These are phyloP conservation scores for Cantharellus cinnabarinus DNA, from an alignment of 768 basidiomycete genomes.

Conservation along the genomic window DNA sequence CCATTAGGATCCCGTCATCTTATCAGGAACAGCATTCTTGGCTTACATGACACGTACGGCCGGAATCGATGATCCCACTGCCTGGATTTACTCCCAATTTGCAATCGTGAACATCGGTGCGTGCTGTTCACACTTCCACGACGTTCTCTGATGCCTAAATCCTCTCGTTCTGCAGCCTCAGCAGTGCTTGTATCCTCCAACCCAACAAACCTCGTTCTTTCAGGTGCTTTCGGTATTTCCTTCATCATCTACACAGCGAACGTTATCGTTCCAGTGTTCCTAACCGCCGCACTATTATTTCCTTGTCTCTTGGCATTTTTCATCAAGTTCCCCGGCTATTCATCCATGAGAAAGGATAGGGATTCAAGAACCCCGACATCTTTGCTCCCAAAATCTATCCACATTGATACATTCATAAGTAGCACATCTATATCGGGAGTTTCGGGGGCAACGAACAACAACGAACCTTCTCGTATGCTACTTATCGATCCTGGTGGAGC, in stretches of 20 bases:
- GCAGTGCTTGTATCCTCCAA: slow-evolving; percentile 62
- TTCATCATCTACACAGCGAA: slow-evolving; percentile 65
- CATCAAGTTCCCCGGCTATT: slow-evolving; percentile 1
- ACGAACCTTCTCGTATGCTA: slow-evolving; percentile 6
- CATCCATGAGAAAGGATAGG: neutral
- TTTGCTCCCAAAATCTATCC: slow-evolving; percentile 5
- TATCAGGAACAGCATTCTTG: slow-evolving; percentile 78
- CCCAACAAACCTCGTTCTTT: slow-evolving; percentile 85
- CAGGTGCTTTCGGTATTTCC: slow-evolving; percentile 64
- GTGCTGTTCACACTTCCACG: neutral
- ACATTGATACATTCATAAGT: neutral
- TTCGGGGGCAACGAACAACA: neutral
- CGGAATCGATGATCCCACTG: slow-evolving; percentile 19
- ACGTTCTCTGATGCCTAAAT: neutral
- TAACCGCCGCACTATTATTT: slow-evolving; percentile 30
- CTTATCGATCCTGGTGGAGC: slow-evolving; percentile 23
- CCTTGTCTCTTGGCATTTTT: neutral
- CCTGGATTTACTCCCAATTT: slow-evolving; percentile 27
- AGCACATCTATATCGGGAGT: neutral
- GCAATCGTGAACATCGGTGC: slow-evolving; percentile 15
- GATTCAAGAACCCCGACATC: neutral
- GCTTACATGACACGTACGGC: slow-evolving; percentile 69
- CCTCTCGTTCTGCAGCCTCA: slow-evolving; percentile 47
- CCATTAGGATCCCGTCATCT: slow-evolving; percentile 55
- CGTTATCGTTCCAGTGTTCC: slow-evolving; percentile 64